Base-by-base conservation (phyloP, 257 asterid genomes). In the Nicotiana attenuata region DNA sequence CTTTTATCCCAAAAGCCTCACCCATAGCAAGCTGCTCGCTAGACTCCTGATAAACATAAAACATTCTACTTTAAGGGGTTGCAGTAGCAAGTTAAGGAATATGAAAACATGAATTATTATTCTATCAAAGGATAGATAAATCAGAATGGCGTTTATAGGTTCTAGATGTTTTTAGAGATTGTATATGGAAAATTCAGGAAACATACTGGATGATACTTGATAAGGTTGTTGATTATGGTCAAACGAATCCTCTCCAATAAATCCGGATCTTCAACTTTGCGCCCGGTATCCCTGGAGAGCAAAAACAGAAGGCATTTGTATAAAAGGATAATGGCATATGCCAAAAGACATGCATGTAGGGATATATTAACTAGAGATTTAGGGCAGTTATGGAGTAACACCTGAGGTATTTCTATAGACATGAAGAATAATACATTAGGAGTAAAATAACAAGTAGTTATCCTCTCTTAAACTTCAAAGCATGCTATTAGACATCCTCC, bases 11-110 rank as follows among this genome's bases (percentile, higher is more conserved):
- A 85, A 96, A 96, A 69, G 89, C 93, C 90, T 92, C 97, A 65
- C 99, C 99, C 95, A 96, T 90, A 45, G 98, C 99, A 67, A 96
- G 98, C 77, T 87, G 90, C 82, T 90, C 97, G 65, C 99, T 96
- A 61, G 98, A 94, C 88, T 96, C 99, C 99, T 96, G 81, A 64
- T 82, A n/a, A 84, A 80, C 22, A 73, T 24, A 73, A 50, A 73
- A 73, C 10, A 73, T 73, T 73, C 38, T 73, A 47, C 78, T 73
- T 47, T 14, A 50, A 45, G 24, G 57, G 79, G 20, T 73, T 73
- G 61, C 79, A 73, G 29, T 73, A 50, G 38, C 22, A 73, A 24
- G 26, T 17, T 50, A 50, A 15, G 26, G 79, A 73, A 24, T 55
- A 73, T 26, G 24, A 50, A 50, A 24, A 73, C 15, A 24, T 22